Conservation (phyloP, 148 eudicot species). For the Linanthus parryae region DNA sequence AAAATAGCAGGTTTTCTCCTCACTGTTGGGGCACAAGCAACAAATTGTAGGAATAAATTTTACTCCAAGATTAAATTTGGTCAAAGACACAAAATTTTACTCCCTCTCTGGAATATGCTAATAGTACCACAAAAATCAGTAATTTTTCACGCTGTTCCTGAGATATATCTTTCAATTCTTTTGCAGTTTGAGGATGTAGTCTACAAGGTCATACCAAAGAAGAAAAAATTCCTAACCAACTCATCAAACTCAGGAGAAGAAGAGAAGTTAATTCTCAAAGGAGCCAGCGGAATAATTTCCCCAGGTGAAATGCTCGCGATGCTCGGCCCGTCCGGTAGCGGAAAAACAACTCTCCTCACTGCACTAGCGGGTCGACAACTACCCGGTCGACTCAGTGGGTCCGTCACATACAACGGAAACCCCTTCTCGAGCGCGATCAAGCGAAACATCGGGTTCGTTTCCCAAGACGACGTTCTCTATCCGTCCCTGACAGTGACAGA, state of each 20-base stretch:
- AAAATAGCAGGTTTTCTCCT: no score
- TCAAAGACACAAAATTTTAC: no score
- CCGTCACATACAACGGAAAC: constrained; percentile 48
- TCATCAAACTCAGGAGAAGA: constrained; percentile 21
- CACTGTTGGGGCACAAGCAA: no score
- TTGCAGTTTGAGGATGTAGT: constrained; percentile 73
- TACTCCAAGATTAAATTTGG: no score
- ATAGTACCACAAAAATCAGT: no score
- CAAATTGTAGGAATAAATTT: no score
- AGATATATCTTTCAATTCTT: no score
- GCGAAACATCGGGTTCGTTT: constrained; percentile 68
- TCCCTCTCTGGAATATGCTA: no score
- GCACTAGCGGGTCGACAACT: constrained; percentile 59
- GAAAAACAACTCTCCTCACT: constrained; percentile 80
- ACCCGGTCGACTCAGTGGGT: constrained; percentile 42
- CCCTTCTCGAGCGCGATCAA: constrained; percentile 32
- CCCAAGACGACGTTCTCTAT: constrained; percentile 77
- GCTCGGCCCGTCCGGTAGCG: constrained; percentile 95
- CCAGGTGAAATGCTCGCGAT: constrained; percentile 87
- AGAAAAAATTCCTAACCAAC: not conserved
- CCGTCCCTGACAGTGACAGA: constrained; percentile 78
- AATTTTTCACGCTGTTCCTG: no score
- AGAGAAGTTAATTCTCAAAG: constrained; percentile 47
- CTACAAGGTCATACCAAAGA: constrained; percentile 46
- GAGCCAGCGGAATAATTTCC: constrained; percentile 58